These are phyloP conservation scores for Calendula officinalis DNA, from an alignment of 129 eudicot species.

Conservation along the genomic window DNA sequence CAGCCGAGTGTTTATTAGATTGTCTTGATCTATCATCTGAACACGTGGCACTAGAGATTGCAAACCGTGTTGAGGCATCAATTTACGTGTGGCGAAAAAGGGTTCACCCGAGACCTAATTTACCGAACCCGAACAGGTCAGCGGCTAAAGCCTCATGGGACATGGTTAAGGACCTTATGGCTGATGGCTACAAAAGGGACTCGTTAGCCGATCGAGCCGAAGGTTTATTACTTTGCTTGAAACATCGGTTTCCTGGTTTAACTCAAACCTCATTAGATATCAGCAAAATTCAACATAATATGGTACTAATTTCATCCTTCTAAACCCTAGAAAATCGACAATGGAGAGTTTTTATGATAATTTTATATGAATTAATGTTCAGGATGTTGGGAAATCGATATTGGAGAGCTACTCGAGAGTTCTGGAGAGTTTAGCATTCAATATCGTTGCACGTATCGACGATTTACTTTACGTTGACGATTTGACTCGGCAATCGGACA, in stretches of 20 bases:
- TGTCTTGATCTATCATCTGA: constrained; percentile 90
- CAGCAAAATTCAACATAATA: constrained; percentile 93
- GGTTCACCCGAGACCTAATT: constrained; percentile 43
- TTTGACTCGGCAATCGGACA: constrained; percentile 61
- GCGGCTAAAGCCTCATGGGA: constrained; percentile 87
- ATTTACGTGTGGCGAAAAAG: constrained; percentile 86
- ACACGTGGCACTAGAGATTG: constrained; percentile 83
- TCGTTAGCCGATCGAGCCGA: constrained; percentile 92
- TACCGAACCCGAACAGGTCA: constrained; percentile 57
- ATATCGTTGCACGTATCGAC: constrained; percentile 79
- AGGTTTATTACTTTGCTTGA: constrained; percentile 70
- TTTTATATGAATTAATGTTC: neutral
- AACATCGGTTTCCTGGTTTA: constrained; percentile 86
- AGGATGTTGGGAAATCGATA: constrained; percentile 92
- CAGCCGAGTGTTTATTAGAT: constrained; percentile 85
- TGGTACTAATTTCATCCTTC: constrained; percentile 36
- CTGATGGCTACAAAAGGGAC: constrained; percentile 74
- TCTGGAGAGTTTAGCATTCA: constrained; percentile 76
- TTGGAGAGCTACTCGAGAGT: constrained; percentile 94
- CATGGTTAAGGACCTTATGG: constrained; percentile 83
- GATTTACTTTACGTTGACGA: constrained; percentile 87
- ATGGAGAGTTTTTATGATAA: neutral
- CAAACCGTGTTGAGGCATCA: constrained; percentile 89
- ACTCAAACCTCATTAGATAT: constrained; percentile 87
- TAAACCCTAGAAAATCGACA: neutral